Conservation (phyloP, 1,284 basidiomycete genomes). For the Irpex sp. region DNA sequence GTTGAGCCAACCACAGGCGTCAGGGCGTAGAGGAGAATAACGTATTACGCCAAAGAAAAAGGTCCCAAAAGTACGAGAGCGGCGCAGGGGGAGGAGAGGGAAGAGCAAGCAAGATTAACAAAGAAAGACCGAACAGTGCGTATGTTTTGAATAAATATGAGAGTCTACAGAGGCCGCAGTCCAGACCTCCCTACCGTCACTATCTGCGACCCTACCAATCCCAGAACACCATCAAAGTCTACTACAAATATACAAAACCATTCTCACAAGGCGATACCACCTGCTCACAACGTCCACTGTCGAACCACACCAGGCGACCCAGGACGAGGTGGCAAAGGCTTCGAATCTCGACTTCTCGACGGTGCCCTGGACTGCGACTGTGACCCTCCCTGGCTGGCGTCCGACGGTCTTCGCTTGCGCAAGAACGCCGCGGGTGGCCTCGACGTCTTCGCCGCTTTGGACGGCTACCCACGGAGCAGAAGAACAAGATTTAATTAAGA, state of each 20-base stretch:
- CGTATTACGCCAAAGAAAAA: too few species aligned
- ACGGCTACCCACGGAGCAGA: background rate
- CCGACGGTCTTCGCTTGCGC: slow-evolving; percentile 7
- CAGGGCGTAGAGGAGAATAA: too few species aligned
- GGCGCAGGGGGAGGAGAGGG: background rate
- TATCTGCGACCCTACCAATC: background rate
- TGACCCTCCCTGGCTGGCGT: slow-evolving; percentile 1
- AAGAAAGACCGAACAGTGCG: background rate
- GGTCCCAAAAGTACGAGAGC: background rate
- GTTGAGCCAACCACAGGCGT: too few species aligned
- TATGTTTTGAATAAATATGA: background rate
- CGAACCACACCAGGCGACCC: background rate
- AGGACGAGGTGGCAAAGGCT: background rate
- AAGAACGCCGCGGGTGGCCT: slow-evolving; percentile 1
- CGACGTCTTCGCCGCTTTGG: background rate
- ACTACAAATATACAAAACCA: background rate
- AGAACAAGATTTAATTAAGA: background rate
- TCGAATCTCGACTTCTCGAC: background rate
- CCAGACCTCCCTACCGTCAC: background rate
- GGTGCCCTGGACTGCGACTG: background rate
- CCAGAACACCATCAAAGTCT: background rate
- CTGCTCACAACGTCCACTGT: background rate
- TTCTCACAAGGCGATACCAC: background rate
- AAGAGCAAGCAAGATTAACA: background rate
- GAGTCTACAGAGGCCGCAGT: background rate